These are phyloP conservation scores for Ramaria sp. DNA, from an alignment of 768 basidiomycete species.

Conservation along the genomic window DNA sequence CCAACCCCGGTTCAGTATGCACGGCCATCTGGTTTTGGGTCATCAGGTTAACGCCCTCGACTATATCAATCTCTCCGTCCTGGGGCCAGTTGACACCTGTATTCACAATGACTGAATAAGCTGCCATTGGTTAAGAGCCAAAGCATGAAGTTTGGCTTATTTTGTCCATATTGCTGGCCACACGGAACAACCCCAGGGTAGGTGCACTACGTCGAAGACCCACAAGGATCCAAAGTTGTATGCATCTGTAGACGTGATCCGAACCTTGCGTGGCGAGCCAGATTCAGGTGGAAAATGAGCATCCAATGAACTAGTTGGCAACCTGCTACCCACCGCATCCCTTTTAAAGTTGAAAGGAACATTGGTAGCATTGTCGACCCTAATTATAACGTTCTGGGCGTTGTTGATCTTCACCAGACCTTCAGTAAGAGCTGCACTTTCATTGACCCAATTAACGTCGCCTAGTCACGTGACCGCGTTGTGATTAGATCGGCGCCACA, in stretches of 20 bases:
- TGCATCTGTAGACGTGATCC: slow-evolving; percentile 31
- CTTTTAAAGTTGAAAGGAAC: slow-evolving; percentile 42
- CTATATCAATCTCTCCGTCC: slow-evolving; percentile 47
- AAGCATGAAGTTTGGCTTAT: not conserved
- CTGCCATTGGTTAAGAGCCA: slow-evolving; percentile 7
- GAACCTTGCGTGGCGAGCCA: slow-evolving; percentile 25
- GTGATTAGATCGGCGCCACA: not conserved
- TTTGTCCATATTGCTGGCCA: slow-evolving; percentile 39
- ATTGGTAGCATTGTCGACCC: slow-evolving; percentile 59
- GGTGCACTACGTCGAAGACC: slow-evolving; percentile 35
- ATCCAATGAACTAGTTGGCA: not conserved
- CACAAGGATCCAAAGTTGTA: slow-evolving; percentile 34
- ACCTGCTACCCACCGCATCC: slow-evolving; percentile 42
- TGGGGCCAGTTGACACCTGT: slow-evolving; percentile 32
- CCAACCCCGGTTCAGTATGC: slow-evolving; percentile 32
- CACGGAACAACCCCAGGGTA: slow-evolving; percentile 50
- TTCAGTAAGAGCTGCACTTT: slow-evolving; percentile 33
- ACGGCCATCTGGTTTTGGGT: slow-evolving; percentile 45
- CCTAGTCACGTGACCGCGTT: slow-evolving; percentile 26
- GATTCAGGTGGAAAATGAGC: too few species aligned
- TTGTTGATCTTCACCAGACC: slow-evolving; percentile 49
- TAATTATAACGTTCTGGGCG: slow-evolving; percentile 56
- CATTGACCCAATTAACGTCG: slow-evolving; percentile 50
- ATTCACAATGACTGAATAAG: not conserved
- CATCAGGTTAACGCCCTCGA: slow-evolving; percentile 49